These are phyloP conservation scores for Phytophthora constricta DNA, from an alignment of 352 stramenopile species.

Conservation along the genomic window DNA sequence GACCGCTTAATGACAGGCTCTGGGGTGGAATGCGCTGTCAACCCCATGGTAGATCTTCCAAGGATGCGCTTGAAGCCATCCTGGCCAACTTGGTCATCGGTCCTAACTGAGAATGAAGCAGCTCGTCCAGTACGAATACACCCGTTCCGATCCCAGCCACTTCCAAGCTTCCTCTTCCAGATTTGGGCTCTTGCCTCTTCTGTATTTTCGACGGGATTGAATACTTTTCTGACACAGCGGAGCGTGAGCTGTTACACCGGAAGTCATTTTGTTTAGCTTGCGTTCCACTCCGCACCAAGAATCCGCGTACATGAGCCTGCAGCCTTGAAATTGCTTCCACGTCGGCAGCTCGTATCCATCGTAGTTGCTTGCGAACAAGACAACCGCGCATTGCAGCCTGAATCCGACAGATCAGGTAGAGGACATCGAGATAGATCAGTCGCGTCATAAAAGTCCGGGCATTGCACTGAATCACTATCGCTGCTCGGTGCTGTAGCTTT, in stretches of 20 bases:
- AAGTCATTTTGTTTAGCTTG: slow-evolving; percentile 1
- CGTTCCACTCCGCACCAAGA: slow-evolving; percentile 25
- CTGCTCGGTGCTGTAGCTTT: slow-evolving; percentile 34
- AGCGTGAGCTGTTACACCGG: not conserved
- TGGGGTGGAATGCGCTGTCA: slow-evolving; percentile 18
- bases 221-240: not conserved
- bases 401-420: slow-evolving; percentile 84
- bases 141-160: not conserved
- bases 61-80: slow-evolving; percentile 8
- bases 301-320: slow-evolving; percentile 57
- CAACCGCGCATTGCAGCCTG: slow-evolving; percentile 73
- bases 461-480: slow-evolving; percentile 62
- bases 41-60: slow-evolving; percentile 26
- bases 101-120: slow-evolving; percentile 17
- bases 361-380: slow-evolving; percentile 60
- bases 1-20: slow-evolving; percentile 60
- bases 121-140: slow-evolving; percentile 9
- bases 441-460: slow-evolving; percentile 63
- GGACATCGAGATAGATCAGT: slow-evolving; percentile 81
- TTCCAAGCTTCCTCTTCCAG: not conserved
- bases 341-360: slow-evolving; percentile 54
- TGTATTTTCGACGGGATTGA: not conserved
- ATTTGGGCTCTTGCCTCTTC: slow-evolving; percentile 5
- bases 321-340: slow-evolving; percentile 52
- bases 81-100: slow-evolving; percentile 4